Percentiles rank a stretch among this genome's conserved stretches.
These are phyloP conservation scores for Lyophyllum atratum DNA, from an alignment of 768 basidiomycete species.

Conservation along the genomic window DNA sequence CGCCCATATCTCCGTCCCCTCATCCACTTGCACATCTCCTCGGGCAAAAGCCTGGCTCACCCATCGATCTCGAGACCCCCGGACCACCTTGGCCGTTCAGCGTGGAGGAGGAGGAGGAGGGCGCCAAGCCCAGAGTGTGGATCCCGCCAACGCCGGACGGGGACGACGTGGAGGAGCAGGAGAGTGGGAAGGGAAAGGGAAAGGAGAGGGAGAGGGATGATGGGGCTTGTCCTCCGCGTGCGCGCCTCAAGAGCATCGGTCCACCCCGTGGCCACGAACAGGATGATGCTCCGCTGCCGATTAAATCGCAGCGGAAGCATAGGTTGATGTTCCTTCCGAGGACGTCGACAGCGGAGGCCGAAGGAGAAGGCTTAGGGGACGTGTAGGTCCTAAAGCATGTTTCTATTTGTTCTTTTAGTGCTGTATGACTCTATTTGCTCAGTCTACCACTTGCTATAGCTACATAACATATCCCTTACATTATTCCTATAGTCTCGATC, in stretches of 20 bases:
- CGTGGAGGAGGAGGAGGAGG: background rate
- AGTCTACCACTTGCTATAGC: background rate
- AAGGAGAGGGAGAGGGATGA: background rate
- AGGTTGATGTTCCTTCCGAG: constrained; percentile 5
- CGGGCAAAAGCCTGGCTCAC: background rate
- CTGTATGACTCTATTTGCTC: background rate
- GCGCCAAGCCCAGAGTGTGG: background rate
- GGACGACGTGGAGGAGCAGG: background rate
- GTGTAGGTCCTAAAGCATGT: too few species aligned
- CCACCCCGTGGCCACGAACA: background rate
- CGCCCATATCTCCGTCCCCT: background rate
- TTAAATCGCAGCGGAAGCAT: constrained; percentile 17
- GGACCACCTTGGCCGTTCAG: background rate
- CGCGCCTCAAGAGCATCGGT: background rate
- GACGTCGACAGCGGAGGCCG: background rate
- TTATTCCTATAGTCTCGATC: background rate
- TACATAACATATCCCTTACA: background rate
- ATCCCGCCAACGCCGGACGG: background rate
- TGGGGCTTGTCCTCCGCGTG: background rate
- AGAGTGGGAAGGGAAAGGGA: background rate
- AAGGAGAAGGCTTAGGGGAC: background rate
- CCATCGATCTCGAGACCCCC: background rate
- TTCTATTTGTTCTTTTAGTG: background rate
- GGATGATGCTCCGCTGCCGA: constrained; percentile 13
- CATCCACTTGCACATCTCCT: background rate